These are phyloP conservation scores for Alternaria atra DNA, from an alignment of 2,329 filamentous ascomycete species.

Conservation along the genomic window DNA sequence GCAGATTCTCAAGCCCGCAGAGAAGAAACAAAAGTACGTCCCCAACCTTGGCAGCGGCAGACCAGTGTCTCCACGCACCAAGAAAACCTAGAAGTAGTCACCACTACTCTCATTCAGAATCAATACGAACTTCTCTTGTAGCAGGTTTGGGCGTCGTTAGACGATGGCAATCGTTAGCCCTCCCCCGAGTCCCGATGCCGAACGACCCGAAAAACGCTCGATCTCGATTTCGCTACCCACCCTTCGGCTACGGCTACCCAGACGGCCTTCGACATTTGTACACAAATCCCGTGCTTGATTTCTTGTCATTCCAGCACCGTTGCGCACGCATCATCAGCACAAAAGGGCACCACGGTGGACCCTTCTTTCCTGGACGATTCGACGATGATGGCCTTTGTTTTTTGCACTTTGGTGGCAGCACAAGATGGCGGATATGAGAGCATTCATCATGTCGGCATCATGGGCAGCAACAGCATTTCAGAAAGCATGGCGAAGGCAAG, in stretches of 20 bases:
- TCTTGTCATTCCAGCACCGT: conserved; percentile 30
- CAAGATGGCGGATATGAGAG: conserved; percentile 26
- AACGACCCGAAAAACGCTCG: conserved; percentile 43
- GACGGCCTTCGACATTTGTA: conserved; percentile 42
- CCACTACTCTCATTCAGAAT: conserved; percentile 51
- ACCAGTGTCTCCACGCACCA: conserved; percentile 75
- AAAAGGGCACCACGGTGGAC: conserved; percentile 9
- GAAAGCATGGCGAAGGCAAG: conserved; percentile 13
- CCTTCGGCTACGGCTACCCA: conserved; percentile 43
- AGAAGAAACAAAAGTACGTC: conserved; percentile 99
- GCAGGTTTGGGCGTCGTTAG: conserved; percentile 96
- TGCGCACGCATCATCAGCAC: conserved; percentile 23
- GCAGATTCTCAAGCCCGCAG: conserved; percentile 97
- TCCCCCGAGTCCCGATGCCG: conserved; percentile 42
- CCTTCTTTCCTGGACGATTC: conserved; percentile 20
- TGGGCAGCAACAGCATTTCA: conserved; percentile 1
- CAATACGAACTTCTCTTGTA: conserved; percentile 65
- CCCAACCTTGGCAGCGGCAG: conserved; percentile 75
- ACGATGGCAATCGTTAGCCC: conserved; percentile 45
- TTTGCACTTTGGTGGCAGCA: conserved; percentile 37
- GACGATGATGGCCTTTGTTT: conserved; percentile 25
- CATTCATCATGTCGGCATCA: conserved; percentile 6
- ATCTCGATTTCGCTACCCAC: conserved; percentile 47
- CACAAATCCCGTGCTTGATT: conserved; percentile 32
- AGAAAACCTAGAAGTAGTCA: conserved; percentile 69